Base-by-base conservation (phyloP, 257 asterid genomes). In the Solanum raphanifolium region DNA sequence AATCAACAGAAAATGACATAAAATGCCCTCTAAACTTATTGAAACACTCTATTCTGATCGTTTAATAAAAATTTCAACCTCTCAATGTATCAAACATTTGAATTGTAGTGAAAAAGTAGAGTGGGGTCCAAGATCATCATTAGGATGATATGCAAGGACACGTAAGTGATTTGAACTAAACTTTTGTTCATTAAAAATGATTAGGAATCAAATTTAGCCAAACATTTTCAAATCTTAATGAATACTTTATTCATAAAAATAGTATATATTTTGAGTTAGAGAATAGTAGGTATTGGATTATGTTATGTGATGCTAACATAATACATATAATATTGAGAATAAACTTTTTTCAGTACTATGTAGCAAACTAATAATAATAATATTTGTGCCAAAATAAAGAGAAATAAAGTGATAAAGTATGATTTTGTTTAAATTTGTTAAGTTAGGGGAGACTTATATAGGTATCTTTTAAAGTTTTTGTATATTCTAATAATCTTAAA, bases 261-360 rank as follows among this genome's bases (percentile, higher is more conserved):
- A 29, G 11, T 29, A 43, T 46, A 15, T 81, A 79, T 81, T 81
- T 8, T 36, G 29, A 81, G 27, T 81, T 81, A 43, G 84, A 25
- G 65, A 79, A 79, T 79, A 43, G 85, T 48, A 81, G 85, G 85
- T 81, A 81, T 46, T 81, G 85, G 41, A 46, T 46, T 81, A 81
- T 81, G 69, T 16, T 46, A 46, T 29, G 11, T 18, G 66, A 81
- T 27, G 43, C 20, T 81, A 48, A 48, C 85, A 81, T 27, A 81
- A 81, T 29, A 18, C 39, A 46, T 81, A 29, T 48, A 48, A 29
- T 48, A 81, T 48, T 29, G 69, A 29, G 68, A 81, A 48, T 81
- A 48, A 48, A 46, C 68, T 46, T 38, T 9, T 81, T 81, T 81
- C 20, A 9, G 12, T 65, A 85, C 38, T 66, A 83, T 21, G 73